phyloP scores from a whole-genome alignment of 2,329 filamentous ascomycete species.

The Aureobasidium vineae region DNA sequence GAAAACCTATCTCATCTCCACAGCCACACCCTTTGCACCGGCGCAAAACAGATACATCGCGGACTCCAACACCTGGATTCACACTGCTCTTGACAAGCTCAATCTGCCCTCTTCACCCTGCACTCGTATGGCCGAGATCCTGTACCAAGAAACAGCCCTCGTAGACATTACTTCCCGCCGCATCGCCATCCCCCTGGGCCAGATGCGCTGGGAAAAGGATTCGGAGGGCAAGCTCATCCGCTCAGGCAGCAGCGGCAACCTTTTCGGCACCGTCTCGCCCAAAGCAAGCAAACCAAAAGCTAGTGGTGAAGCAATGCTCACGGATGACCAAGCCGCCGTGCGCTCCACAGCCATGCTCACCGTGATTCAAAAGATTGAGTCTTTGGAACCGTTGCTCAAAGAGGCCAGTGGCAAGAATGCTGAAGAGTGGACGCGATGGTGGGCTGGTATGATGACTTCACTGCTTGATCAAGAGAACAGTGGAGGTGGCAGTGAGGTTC shows the following conservation, averaged over 20 bases:
- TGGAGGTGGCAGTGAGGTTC: constrained; percentile 77
- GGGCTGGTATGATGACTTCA: constrained; percentile 81
- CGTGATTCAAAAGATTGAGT: constrained; percentile 79
- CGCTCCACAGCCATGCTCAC: constrained; percentile 77
- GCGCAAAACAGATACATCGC: constrained; percentile 78
- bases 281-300: constrained; percentile 31
- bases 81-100: constrained; percentile 69
- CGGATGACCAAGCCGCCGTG: constrained; percentile 64
- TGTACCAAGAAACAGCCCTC: constrained; percentile 75
- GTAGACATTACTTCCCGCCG: constrained; percentile 72
- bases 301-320: constrained; percentile 30
- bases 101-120: constrained; percentile 74
- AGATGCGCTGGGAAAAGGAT: constrained; percentile 73
- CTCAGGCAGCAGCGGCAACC: constrained; percentile 29
- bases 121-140: constrained; percentile 68
- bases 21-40: constrained; percentile 76
- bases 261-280: constrained; percentile 28
- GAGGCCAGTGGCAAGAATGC: constrained; percentile 82
- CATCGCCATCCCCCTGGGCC: constrained; percentile 80
- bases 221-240: constrained; percentile 41
- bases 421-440: constrained; percentile 91
- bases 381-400: constrained; percentile 76
- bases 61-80: constrained; percentile 81
- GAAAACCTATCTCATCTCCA: constrained; percentile 77
- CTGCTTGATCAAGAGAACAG: constrained; percentile 71